Base-by-base conservation (phyloP, 2,329 filamentous ascomycete species). In the Colletotrichum truncatum region DNA sequence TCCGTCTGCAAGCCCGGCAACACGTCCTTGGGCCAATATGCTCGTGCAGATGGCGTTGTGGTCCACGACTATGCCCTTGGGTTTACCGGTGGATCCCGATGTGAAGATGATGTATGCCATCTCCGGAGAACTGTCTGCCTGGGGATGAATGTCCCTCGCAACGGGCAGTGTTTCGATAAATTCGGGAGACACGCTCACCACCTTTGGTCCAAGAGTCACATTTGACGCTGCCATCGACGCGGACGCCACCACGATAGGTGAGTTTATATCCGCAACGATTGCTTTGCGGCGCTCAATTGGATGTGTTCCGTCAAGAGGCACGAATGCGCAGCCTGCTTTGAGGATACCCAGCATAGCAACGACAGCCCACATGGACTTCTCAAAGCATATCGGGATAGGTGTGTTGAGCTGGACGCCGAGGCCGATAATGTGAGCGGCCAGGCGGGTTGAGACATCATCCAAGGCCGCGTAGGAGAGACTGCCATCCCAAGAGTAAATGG, bases 41-140 rank as follows among this genome's bases (percentile, higher is more conserved):
- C 79, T 21, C 80, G 67, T 52, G 48, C 26, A 52, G n/a, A 32
- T 6, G 16, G 5, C 41, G 21, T 6, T 12, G 21, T 45, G 41
- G 12, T 16, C 12, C 16, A 45, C 16, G 16, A 21, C 12, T 16
- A 45, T 45, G 21, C 16, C 41, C 41, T 45, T 45, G 16, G 41
- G 41, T 12, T 21, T 9, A 21, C 41, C 41, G 25, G 16, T 45
- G 0, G 16, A 21, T 12, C 41, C 41, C 16, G 41, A 45, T 23
- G 48, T 34, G 48, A 36, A 34, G 30, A 36, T 30, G 1, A 45
- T 6, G 41, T 21, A 45, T 9, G 53, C 53, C 4, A 38, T 14
- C n/a, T 43, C 11, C n/a, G 0, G 43, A 3, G 0, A 11, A 5
- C 6, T 43, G 9, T 16, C 32, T 2, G 0, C 30, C n/a, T 11